Evolutionary conservation across 805 yeast genomes (phyloP).

Genomic region (Metschnikowia continentalis): DNA sequence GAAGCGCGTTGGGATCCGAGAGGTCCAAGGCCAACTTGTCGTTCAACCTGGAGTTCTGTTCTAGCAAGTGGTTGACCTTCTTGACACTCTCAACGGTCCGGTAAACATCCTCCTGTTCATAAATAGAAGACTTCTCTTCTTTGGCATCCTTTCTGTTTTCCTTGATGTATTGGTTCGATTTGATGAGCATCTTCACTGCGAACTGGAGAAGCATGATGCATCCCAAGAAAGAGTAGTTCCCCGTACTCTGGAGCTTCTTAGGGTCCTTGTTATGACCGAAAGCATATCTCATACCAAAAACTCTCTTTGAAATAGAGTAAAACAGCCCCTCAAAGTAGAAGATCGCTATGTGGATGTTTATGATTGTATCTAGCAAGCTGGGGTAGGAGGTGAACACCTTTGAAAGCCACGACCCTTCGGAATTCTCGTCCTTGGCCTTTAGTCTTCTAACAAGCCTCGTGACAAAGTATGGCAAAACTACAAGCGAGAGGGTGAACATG

Average conservation of each 20-base stretch:
- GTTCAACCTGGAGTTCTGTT: constrained; percentile 2
- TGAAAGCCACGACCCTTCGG: constrained; percentile 17
- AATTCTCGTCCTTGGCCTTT: constrained; percentile 18
- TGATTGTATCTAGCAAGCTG: constrained; percentile 46
- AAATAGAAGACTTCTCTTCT: neutral
- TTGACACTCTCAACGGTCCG: constrained; percentile 13
- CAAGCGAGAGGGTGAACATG: constrained; percentile 57
- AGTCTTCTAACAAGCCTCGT: constrained; percentile 26
- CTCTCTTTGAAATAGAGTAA: constrained; percentile 70
- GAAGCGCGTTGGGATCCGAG: constrained; percentile 51
- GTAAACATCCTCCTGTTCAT: constrained; percentile 1
- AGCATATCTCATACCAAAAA: constrained; percentile 77
- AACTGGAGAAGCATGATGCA: constrained; percentile 53
- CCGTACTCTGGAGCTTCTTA: constrained; percentile 37
- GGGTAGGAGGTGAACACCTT: constrained; percentile 37
- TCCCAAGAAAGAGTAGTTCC: constrained; percentile 76
- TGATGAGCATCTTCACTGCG: constrained; percentile 39
- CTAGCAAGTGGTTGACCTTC: constrained; percentile 5
- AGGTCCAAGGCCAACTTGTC: constrained; percentile 41
- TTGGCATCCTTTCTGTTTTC: neutral
- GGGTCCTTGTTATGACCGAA: constrained; percentile 57
- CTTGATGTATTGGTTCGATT: constrained; percentile 22
- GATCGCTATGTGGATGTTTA: constrained; percentile 70
- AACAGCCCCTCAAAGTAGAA: constrained; percentile 83
- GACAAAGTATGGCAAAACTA: constrained; percentile 57